These are phyloP conservation scores for Sanghuangporus weigelae DNA, from an alignment of 1,284 basidiomycete genomes.

Conservation along the genomic window DNA sequence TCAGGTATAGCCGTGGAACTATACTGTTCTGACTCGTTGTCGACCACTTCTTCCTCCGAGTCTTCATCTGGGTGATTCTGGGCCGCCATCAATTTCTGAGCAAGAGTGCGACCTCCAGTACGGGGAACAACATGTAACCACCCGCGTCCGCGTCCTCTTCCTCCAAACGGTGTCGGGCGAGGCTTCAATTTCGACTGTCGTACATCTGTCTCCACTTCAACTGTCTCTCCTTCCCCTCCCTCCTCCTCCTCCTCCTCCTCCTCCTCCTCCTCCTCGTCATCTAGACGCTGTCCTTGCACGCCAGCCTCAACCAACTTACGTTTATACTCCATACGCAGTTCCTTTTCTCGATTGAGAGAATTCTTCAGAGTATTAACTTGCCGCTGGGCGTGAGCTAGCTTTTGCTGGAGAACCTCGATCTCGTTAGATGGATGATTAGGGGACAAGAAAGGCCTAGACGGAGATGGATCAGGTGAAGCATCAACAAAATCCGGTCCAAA, in stretches of 20 bases:
- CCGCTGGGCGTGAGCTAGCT: conserved; percentile 76
- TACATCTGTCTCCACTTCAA: conserved; percentile 38
- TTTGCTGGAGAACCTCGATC: conserved; percentile 72
- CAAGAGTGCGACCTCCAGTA: conserved; percentile 50
- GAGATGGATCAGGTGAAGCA: conserved; percentile 63
- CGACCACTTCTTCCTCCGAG: conserved; percentile 39
- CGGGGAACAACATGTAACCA: conserved; percentile 33
- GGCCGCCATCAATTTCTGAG: conserved; percentile 57
- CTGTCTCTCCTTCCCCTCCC: conserved; percentile 31
- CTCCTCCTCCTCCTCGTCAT: conserved; percentile 32
- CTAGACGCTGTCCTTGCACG: conserved; percentile 21
- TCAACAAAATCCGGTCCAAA: conserved; percentile 52
- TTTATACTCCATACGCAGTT: conserved; percentile 60
- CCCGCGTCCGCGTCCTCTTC: conserved; percentile 35
- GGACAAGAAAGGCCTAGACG: conserved; percentile 52
- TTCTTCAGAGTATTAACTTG: conserved; percentile 77
- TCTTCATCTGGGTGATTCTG: conserved; percentile 38
- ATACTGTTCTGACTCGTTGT: conserved; percentile 42
- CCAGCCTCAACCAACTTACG: conserved; percentile 43
- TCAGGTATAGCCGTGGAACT: conserved; percentile 32
- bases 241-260: conserved; percentile 29
- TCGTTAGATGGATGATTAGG: conserved; percentile 74
- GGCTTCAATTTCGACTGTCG: conserved; percentile 32
- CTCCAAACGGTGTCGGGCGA: conserved; percentile 36
- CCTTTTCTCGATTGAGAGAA: conserved; percentile 75